A percentile compares a stretch with the other conserved stretches of the same genome.
Evolutionary conservation across 257 asterid genomes (phyloP).

Genomic region (Scutellaria barbata): DNA sequence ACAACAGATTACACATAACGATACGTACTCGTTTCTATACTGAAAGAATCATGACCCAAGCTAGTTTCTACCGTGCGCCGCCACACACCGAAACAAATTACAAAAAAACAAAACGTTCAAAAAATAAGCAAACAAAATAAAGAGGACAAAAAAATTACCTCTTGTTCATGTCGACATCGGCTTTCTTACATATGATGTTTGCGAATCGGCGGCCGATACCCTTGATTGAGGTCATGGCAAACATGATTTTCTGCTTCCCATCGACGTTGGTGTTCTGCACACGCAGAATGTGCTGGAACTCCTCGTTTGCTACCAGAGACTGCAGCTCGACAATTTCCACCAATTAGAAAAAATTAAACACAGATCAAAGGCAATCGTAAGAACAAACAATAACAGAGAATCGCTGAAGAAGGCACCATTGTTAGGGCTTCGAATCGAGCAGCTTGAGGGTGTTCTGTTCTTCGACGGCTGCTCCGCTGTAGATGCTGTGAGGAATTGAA

Average conservation of each 20-base stretch:
- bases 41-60: too few relatives aligned
- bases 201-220: conserved; percentile 98
- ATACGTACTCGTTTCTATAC: too few relatives aligned
- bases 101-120: not conserved
- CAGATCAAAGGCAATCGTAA: not conserved
- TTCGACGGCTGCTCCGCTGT: conserved; percentile 40
- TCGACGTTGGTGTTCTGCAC: conserved; percentile 91
- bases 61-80: too few relatives aligned
- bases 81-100: too few relatives aligned
- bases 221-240: conserved; percentile 91
- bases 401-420: conserved; percentile 38
- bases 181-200: conserved; percentile 87
- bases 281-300: conserved; percentile 97
- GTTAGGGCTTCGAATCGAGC: conserved; percentile 32
- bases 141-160: conserved; percentile 42
- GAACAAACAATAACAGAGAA: not conserved
- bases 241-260: conserved; percentile 96
- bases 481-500: conserved; percentile 22
- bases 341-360: not conserved
- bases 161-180: conserved; percentile 94
- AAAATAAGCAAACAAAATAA: not conserved
- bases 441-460: conserved; percentile 13
- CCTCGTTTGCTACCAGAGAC: conserved; percentile 87
- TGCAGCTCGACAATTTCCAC: conserved; percentile 24
- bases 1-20: too few relatives aligned